A percentile compares a stretch with the other conserved stretches of the same genome.
phyloP scores from a whole-genome alignment of 176 grass and related monocot genomes.

The Triticum aestivum region IWGSC_CS_RefSeq_v2.1 NC_057802.1:374605162-374605661 shows the following conservation, averaged over 20 bases:
- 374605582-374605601: too few relatives aligned
- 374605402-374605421: not conserved
- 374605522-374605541: too few relatives aligned
- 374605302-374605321: conserved; percentile 80
- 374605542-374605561: too few relatives aligned
- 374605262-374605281: conserved; percentile 82
- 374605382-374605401: conserved; percentile 7
- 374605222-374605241: conserved; percentile 84
- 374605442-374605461: not conserved
- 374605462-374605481: not conserved
- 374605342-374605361: conserved; percentile 85
- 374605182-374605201: conserved; percentile 75
- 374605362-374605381: conserved; percentile 62
- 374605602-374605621: too few relatives aligned
- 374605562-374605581: too few relatives aligned
- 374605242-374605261: conserved; percentile 80
- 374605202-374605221: conserved; percentile 77
- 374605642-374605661: not conserved
- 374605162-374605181: conserved; percentile 87
- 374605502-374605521: too few relatives aligned
- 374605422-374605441: not conserved
- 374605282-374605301: conserved; percentile 76
- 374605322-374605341: conserved; percentile 68
- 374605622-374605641: too few relatives aligned
- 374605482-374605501: not conserved